A percentile compares a stretch with the other conserved stretches of the same genome.
Evolutionary conservation across 2,329 filamentous ascomycete genomes (phyloP).

Genomic region (Cladosporium sp.): DNA sequence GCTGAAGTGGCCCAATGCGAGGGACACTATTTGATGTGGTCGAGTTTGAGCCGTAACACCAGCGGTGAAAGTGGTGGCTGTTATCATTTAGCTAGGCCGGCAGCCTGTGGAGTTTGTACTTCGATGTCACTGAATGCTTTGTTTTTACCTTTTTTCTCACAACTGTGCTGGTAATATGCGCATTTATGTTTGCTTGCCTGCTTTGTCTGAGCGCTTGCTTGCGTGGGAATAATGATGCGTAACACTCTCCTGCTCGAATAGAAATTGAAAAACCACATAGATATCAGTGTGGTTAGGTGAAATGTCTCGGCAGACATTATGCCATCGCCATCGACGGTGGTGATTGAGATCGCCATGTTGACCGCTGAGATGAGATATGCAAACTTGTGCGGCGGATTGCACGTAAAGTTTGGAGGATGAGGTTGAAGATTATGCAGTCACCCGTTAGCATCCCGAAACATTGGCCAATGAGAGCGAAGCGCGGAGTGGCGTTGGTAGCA

Average conservation of each 20-base stretch:
- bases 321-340: background rate
- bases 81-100: background rate
- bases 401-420: background rate
- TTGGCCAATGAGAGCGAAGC: background rate
- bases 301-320: too few species aligned
- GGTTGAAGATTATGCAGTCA: background rate
- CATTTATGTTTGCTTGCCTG: background rate
- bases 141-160: background rate
- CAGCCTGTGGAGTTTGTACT: background rate
- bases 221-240: too few species aligned
- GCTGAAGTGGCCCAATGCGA: conserved; percentile 10
- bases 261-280: too few species aligned
- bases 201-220: too few species aligned
- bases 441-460: background rate
- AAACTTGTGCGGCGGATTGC: background rate
- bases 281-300: too few species aligned
- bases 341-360: background rate
- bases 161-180: background rate
- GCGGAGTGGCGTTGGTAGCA: background rate
- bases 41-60: background rate
- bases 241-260: too few species aligned
- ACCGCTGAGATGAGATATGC: background rate
- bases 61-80: background rate
- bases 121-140: background rate
- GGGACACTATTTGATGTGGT: conserved; percentile 7